A percentile compares a stretch with the other conserved stretches of the same genome.
Evolutionary conservation across 257 asterid genomes (phyloP).

Genomic region (Jacaranda copaia): DNA sequence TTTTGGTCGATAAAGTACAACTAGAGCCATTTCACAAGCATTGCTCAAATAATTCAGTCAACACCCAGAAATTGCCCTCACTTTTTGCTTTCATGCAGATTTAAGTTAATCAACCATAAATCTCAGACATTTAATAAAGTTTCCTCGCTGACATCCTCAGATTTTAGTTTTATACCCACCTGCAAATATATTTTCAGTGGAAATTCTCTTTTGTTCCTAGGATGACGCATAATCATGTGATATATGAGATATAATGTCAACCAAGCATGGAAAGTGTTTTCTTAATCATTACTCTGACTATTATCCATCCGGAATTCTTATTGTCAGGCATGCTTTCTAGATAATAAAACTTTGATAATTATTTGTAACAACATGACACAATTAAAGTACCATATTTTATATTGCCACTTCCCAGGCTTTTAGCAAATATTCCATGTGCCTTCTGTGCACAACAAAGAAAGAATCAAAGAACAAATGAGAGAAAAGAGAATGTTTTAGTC

Average conservation of each 20-base stretch:
- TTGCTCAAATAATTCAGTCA: too few species aligned
- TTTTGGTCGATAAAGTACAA: too few species aligned
- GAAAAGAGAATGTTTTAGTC: conserved; percentile 32
- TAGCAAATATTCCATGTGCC: conserved; percentile 45
- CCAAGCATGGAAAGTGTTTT: conserved; percentile 19
- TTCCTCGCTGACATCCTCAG: background rate
- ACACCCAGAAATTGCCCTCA: too few species aligned
- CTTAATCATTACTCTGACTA: conserved; percentile 6
- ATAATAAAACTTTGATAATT: conserved; percentile 22
- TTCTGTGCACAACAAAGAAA: conserved; percentile 42
- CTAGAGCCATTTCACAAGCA: too few species aligned
- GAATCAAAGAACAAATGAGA: conserved; percentile 38
- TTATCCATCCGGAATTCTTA: conserved; percentile 1
- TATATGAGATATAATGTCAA: conserved; percentile 27
- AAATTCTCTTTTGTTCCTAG: conserved; percentile 6
- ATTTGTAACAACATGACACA: conserved; percentile 32
- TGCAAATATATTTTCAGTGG: background rate
- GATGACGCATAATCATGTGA: conserved; percentile 4
- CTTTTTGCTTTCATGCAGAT: too few species aligned
- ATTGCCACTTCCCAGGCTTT: conserved; percentile 44
- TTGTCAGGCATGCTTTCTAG: conserved; percentile 24
- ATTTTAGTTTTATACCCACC: background rate
- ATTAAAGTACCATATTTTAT: conserved; percentile 38
- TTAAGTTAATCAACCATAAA: background rate
- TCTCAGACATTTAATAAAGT: background rate